Percentiles rank a stretch among this genome's conserved stretches.
Conservation (phyloP, 805 yeast species). For the Kregervanrija fluxuum region DNA sequence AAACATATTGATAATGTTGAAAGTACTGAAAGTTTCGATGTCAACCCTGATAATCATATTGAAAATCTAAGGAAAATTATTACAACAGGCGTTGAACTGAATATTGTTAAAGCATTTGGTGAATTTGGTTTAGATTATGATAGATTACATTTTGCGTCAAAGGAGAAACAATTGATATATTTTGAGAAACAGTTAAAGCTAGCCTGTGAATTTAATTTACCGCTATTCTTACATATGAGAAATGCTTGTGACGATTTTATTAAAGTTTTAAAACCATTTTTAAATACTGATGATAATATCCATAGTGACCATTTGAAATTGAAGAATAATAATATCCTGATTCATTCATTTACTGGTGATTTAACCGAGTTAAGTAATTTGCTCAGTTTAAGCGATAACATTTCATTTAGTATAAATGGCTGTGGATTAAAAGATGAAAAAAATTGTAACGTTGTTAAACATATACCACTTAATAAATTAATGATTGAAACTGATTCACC, state of each 20-base stretch:
- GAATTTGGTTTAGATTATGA: conserved; percentile 96
- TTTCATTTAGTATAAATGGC: conserved; percentile 83
- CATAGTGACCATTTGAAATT: conserved; percentile 23
- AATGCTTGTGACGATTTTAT: conserved; percentile 77
- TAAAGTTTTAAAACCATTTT: conserved; percentile 52
- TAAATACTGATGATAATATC: conserved; percentile 31
- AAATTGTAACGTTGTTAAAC: conserved; percentile 56
- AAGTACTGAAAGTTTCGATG: conserved; percentile 6
- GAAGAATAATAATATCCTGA: conserved; percentile 56
- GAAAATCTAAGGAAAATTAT: conserved; percentile 43
- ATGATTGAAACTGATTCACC: conserved; percentile 96
- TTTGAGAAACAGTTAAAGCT: conserved; percentile 71
- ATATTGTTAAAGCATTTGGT: conserved; percentile 76
- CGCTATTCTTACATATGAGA: conserved; percentile 87
- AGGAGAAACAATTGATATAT: conserved; percentile 56
- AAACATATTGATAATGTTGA: too few species aligned
- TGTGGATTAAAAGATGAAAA: conserved; percentile 81
- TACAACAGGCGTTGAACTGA: conserved; percentile 36
- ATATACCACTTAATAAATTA: conserved; percentile 63
- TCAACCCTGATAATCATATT: conserved; percentile 35
- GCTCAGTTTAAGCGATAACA: conserved; percentile 28
- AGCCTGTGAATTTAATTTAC: conserved; percentile 51
- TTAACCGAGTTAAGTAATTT: conserved; percentile 51
- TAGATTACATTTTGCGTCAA: conserved; percentile 68
- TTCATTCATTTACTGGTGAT: conserved; percentile 93